Percentiles rank a stretch among this genome's conserved stretches.
Conservation (phyloP, 495 filamentous ascomycete genomes). For the Daldinia grandis region DNA sequence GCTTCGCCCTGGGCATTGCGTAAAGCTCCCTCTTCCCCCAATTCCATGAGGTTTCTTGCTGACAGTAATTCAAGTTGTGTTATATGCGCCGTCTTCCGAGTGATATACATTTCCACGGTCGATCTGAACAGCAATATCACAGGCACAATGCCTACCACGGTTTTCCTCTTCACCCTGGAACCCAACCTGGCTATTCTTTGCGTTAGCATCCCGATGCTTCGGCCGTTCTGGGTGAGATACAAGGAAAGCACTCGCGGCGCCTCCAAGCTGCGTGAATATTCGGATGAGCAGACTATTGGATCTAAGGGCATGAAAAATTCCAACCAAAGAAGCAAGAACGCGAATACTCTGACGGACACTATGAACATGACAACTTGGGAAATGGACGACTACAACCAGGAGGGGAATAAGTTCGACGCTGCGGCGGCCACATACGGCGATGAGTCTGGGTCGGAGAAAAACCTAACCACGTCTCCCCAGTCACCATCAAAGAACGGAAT, state of each 20-base stretch:
- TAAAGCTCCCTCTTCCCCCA: slow-evolving; percentile 44
- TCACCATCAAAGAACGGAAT: neutral
- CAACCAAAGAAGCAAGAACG: slow-evolving; percentile 9
- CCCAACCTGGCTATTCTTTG: slow-evolving; percentile 27
- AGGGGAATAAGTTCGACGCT: neutral
- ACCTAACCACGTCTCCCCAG: neutral
- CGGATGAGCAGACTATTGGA: slow-evolving; percentile 8
- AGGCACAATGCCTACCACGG: slow-evolving; percentile 33
- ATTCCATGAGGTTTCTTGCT: neutral
- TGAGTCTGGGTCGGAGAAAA: slow-evolving; percentile 27
- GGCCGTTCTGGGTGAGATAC: slow-evolving; percentile 25
- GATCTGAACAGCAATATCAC: slow-evolving; percentile 32
- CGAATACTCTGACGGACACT: neutral
- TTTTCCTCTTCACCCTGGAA: slow-evolving; percentile 34
- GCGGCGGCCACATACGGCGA: slow-evolving; percentile 5
- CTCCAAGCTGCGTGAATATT: slow-evolving; percentile 16
- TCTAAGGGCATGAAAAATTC: slow-evolving; percentile 3
- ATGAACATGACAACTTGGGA: slow-evolving; percentile 20
- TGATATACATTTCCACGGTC: slow-evolving; percentile 27
- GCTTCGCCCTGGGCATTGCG: slow-evolving; percentile 64
- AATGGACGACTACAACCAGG: slow-evolving; percentile 18
- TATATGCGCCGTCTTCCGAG: slow-evolving; percentile 29
- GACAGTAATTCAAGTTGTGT: slow-evolving; percentile 10
- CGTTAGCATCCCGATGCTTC: slow-evolving; percentile 32
- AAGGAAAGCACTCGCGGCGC: slow-evolving; percentile 18